Evolutionary conservation across 2,329 filamentous ascomycete genomes (phyloP), one percentile per base, ranked within the genome.

Genomic region (Pseudogymnoascus sp.): DNA sequence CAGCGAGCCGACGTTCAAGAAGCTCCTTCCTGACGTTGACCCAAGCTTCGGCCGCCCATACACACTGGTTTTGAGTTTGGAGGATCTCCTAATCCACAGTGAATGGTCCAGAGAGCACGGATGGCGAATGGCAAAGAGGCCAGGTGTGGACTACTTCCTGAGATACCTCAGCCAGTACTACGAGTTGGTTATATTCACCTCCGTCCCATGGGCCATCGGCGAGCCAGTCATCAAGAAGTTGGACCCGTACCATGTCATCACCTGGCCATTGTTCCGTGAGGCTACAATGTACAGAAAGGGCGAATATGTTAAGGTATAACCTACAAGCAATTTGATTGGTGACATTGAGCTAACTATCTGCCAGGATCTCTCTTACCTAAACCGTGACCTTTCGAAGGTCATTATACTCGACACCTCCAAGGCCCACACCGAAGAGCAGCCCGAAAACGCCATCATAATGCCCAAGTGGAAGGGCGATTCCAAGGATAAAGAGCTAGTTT

Each of bases 151-250:
- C 78, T 99, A 99, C 79, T 99, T 99, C 79, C 79, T 99, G 67
- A 90, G 91, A 73, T 99, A 99, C 76, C 83, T 99, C 60, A 93
- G 90, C 77, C 93, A 97, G 76, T 97, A 99, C 82, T 99, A 97
- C 74, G 95, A 99, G 76, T 82, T 99, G 63, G 95, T 97, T 62
- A 86, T 99, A 68, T 99, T 97, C 79, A 99, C 95, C 33, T 90
- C 85, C 40, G 88, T 95, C 57, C 92, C 93, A 0, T 91, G 87
- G 72, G 87, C 86, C 72, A 89, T 91, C 74, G 93, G 87, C 28
- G 92, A 97, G 69, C 91, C 91, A 23, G 83, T 99, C 61, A 85
- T 97, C 68, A 87, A 91, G 72, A 99, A 99, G 78, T 81, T 99
- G 65, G 95, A 99, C 74, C 95, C 93, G 36, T 97, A 90, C 82